phyloP scores from a whole-genome alignment of 306 rosid species.

The Medicago lupulina region DNA sequence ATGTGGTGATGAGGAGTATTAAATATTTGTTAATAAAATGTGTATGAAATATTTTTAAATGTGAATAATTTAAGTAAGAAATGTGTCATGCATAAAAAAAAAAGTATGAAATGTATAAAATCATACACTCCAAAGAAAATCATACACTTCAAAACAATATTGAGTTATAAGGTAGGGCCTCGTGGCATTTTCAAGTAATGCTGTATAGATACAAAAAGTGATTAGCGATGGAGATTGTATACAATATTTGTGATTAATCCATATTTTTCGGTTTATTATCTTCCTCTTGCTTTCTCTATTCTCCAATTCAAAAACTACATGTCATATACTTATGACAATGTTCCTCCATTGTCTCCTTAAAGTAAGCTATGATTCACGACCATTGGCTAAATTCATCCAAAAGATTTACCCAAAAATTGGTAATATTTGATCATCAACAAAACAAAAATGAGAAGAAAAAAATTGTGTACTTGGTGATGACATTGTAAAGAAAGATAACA shows the following conservation, averaged over 20 bases:
- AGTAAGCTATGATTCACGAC: constrained; percentile 55
- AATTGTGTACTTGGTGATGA: not conserved
- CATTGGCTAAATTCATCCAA: constrained; percentile 42
- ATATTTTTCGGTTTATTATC: constrained; percentile 41
- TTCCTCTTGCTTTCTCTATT: not conserved
- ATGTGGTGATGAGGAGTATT: not conserved
- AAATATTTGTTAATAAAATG: not conserved
- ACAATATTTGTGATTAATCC: constrained; percentile 45
- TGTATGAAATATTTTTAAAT: too few relatives aligned
- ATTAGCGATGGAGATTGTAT: constrained; percentile 31
- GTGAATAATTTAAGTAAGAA: not conserved
- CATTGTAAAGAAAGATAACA: constrained; percentile 30
- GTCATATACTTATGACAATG: constrained; percentile 26
- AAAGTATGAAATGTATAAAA: too few relatives aligned
- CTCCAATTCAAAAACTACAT: constrained; percentile 30
- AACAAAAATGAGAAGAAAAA: constrained; percentile 37
- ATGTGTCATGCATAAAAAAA: not conserved
- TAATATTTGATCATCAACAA: constrained; percentile 9
- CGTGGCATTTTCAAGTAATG: constrained; percentile 3
- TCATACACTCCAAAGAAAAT: too few relatives aligned
- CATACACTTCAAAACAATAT: too few relatives aligned
- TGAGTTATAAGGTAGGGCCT: not conserved
- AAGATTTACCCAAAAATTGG: constrained; percentile 43
- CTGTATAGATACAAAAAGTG: not conserved
- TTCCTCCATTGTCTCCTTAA: constrained; percentile 72